phyloP scores from a whole-genome alignment of 768 basidiomycete species.

The Mycena latifolia region DNA sequence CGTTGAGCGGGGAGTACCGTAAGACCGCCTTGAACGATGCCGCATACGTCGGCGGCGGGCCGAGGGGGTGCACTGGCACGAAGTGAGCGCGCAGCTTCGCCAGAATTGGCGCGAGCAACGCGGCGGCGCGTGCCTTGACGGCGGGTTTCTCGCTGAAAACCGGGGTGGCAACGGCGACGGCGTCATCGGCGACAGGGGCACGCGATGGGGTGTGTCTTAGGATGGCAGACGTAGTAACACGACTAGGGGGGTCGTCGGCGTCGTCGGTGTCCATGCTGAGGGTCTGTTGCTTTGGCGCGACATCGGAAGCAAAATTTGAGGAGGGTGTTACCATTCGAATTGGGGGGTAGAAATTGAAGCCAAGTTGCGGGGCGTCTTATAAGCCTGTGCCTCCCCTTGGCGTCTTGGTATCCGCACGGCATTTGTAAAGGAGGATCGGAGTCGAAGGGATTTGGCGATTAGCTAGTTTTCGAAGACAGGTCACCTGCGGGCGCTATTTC shows the following conservation, averaged over 20 bases:
- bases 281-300: background rate
- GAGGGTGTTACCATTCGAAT: background rate
- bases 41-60: background rate
- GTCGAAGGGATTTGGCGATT: background rate
- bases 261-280: conserved; percentile 1
- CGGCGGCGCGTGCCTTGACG: background rate
- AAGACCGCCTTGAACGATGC: background rate
- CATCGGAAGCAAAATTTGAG: background rate
- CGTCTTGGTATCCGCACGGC: background rate
- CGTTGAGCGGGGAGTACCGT: background rate
- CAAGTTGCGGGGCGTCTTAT: background rate
- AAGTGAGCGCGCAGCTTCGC: background rate
- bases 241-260: background rate
- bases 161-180: background rate
- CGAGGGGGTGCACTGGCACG: background rate
- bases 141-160: background rate
- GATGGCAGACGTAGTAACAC: background rate
- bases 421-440: background rate
- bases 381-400: background rate
- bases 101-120: background rate
- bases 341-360: background rate
- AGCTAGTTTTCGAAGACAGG: too few relatives aligned
- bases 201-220: background rate
- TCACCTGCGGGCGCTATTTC: too few relatives aligned
- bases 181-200: background rate